Evolutionary conservation across 2,329 filamentous ascomycete genomes (phyloP).

Genomic region (Aspergillus costaricaensis): DNA sequence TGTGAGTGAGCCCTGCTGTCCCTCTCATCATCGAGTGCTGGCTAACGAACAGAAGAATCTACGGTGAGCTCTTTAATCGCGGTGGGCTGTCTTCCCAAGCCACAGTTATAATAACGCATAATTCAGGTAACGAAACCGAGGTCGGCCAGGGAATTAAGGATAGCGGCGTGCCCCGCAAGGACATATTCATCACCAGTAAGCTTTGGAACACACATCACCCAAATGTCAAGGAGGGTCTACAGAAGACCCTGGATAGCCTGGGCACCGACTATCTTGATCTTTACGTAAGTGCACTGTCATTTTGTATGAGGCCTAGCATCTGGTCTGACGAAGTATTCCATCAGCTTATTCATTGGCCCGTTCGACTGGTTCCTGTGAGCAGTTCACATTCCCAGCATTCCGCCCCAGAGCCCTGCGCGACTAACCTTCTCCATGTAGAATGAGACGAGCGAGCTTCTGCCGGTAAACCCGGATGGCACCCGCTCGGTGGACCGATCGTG

Average conservation of each 20-base stretch:
- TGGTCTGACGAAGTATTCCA: not conserved
- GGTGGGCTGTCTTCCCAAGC: not conserved
- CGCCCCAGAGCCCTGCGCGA: not conserved
- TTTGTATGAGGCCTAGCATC: not conserved
- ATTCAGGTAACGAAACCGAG: slow-evolving; percentile 2
- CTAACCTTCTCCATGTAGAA: not conserved
- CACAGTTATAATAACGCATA: not conserved
- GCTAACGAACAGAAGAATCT: slow-evolving; percentile 8
- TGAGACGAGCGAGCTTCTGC: slow-evolving; percentile 6
- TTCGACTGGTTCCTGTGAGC: slow-evolving; percentile 19
- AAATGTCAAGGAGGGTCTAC: slow-evolving; percentile 58
- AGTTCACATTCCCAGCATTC: not conserved
- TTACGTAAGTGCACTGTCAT: slow-evolving; percentile 25
- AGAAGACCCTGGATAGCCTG: slow-evolving; percentile 43
- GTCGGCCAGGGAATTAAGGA: slow-evolving; percentile 3
- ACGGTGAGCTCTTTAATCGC: slow-evolving; percentile 51
- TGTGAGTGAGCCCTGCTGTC: slow-evolving; percentile 24
- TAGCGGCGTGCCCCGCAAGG: not conserved
- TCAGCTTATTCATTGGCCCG: slow-evolving; percentile 48
- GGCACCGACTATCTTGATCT: slow-evolving; percentile 46
- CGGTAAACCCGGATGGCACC: slow-evolving; percentile 5
- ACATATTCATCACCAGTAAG: slow-evolving; percentile 11
- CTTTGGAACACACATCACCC: slow-evolving; percentile 68
- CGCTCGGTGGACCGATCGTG: slow-evolving; percentile 5
- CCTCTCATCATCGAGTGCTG: not conserved